phyloP scores from a whole-genome alignment of 2,329 filamentous ascomycete species.

The Colletotrichum tropicicola region DNA sequence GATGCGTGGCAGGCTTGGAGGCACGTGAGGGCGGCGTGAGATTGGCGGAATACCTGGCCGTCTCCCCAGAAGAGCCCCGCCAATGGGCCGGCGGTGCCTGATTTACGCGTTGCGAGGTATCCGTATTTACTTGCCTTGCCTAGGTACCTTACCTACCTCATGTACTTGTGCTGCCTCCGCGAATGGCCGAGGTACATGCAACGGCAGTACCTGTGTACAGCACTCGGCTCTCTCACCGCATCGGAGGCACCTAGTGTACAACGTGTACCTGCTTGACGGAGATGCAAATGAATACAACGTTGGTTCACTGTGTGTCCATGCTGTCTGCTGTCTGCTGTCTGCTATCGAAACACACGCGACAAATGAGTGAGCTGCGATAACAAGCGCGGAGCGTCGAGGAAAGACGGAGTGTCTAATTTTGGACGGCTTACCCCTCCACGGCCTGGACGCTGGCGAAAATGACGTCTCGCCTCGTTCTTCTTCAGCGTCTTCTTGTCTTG shows the following conservation, averaged over 20 bases:
- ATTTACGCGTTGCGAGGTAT: neutral
- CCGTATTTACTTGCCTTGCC: neutral
- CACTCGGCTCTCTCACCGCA: neutral
- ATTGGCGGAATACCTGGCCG: conserved; percentile 14
- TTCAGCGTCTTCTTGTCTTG: neutral
- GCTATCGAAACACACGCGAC: no score
- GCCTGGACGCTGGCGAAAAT: neutral
- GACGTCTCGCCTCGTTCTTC: conserved; percentile 7
- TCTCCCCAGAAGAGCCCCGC: conserved; percentile 1
- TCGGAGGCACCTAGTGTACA: neutral
- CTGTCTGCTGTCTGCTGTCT: no score
- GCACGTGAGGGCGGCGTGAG: neutral
- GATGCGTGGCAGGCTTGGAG: neutral
- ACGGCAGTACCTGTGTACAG: neutral
- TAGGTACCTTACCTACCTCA: no score
- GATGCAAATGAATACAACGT: neutral
- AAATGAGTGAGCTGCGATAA: neutral
- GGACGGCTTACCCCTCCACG: neutral
- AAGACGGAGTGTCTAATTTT: neutral
- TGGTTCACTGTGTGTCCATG: neutral
- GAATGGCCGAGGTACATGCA: no score
- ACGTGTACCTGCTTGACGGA: neutral
- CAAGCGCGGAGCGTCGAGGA: neutral
- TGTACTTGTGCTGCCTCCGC: no score
- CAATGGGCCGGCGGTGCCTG: conserved; percentile 10